These are phyloP conservation scores for Dendryphion nanum DNA, from an alignment of 2,329 filamentous ascomycete genomes.

Conservation along the genomic window DNA sequence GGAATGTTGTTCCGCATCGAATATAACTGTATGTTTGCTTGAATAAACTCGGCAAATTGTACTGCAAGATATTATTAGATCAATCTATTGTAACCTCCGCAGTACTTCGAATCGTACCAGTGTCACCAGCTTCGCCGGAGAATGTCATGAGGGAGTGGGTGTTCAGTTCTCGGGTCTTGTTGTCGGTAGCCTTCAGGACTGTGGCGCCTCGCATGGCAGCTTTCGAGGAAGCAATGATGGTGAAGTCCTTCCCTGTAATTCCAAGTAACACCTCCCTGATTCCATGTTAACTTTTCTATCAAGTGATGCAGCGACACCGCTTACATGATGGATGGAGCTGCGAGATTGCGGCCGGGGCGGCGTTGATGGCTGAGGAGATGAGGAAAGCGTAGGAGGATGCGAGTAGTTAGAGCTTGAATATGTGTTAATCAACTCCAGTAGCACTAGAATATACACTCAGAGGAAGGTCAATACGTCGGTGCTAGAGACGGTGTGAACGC, in stretches of 20 bases:
- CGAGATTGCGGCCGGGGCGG: too few species aligned
- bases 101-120: slow-evolving; percentile 56
- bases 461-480: too few species aligned
- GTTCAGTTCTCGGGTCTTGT: slow-evolving; percentile 93
- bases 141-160: slow-evolving; percentile 94
- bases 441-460: too few species aligned
- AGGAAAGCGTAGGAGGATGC: too few species aligned
- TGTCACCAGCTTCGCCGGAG: slow-evolving; percentile 94
- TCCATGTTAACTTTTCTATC: slow-evolving; percentile 12
- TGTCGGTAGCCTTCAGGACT: slow-evolving; percentile 89
- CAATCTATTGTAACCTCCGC: background rate
- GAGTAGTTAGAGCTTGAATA: too few species aligned
- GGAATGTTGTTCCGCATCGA: slow-evolving; percentile 97
- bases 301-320: slow-evolving; percentile 5
- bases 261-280: slow-evolving; percentile 93
- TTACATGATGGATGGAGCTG: slow-evolving; percentile 40
- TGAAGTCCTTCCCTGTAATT: slow-evolving; percentile 99
- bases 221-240: slow-evolving; percentile 95
- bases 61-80: slow-evolving; percentile 56
- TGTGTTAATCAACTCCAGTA: too few species aligned
- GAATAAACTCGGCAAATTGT: slow-evolving; percentile 98
- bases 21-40: slow-evolving; percentile 97
- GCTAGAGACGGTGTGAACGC: too few species aligned
- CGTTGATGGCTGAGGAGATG: too few species aligned
- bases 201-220: slow-evolving; percentile 97